Percentiles rank a stretch among this genome's conserved stretches.
phyloP scores from a whole-genome alignment of 768 basidiomycete species.

The Lentinus tigrinus region DNA sequence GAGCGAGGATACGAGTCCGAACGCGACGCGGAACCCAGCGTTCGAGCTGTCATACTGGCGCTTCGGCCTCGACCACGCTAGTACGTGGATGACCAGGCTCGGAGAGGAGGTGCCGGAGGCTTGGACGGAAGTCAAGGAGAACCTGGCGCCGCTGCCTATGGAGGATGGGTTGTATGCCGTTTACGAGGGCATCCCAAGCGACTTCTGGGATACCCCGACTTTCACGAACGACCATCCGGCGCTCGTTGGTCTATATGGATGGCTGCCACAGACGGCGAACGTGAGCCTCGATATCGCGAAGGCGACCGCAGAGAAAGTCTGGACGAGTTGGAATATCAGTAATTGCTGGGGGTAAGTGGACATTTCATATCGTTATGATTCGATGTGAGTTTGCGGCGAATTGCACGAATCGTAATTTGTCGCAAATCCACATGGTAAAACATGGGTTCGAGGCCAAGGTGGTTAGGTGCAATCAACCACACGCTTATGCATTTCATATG shows the following conservation, averaged over 20 bases:
- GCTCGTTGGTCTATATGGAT: conserved; percentile 54
- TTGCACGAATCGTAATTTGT: too few species aligned
- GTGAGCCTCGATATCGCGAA: conserved; percentile 47
- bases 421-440: too few species aligned
- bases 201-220: conserved; percentile 51
- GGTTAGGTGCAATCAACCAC: background rate
- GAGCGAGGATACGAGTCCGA: conserved; percentile 56
- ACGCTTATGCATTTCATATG: background rate
- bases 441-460: too few species aligned
- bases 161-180: conserved; percentile 51
- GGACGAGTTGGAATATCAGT: conserved; percentile 52
- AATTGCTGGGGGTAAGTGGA: conserved; percentile 51
- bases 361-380: background rate
- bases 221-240: conserved; percentile 61
- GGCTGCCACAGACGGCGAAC: conserved; percentile 51
- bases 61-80: conserved; percentile 47
- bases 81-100: conserved; percentile 45
- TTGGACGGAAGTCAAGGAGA: conserved; percentile 46
- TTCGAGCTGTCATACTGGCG: conserved; percentile 63
- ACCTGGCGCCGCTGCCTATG: conserved; percentile 52
- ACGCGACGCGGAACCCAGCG: conserved; percentile 52
- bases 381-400: background rate
- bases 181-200: conserved; percentile 51
- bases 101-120: conserved; percentile 38
- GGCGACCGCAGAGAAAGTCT: conserved; percentile 51